phyloP scores from a whole-genome alignment of 495 filamentous ascomycete genomes.

The Aspergillus coremiiformis region DNA sequence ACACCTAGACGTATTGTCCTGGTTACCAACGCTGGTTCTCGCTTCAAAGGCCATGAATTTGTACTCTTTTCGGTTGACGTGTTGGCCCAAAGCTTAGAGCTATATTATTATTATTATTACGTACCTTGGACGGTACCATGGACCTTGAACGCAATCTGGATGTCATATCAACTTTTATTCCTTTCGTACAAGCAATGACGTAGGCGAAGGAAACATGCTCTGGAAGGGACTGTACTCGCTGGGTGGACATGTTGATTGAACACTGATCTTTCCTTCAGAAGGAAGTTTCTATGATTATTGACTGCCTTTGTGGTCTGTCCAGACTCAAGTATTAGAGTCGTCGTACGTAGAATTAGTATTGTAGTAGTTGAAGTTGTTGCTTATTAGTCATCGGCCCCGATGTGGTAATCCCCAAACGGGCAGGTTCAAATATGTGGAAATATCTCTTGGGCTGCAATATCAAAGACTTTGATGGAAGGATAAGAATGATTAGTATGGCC shows the following conservation, averaged over 20 bases:
- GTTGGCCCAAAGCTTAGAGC: too few species aligned
- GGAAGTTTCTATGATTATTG: not conserved
- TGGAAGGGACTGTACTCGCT: not conserved
- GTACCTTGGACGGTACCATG: conserved; percentile 48
- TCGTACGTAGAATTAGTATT: too few species aligned
- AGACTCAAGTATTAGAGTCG: too few species aligned
- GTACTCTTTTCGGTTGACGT: too few species aligned
- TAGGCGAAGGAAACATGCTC: not conserved
- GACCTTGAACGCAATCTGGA: conserved; percentile 45
- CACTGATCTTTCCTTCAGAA: not conserved
- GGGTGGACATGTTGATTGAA: not conserved
- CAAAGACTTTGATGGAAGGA: too few species aligned
- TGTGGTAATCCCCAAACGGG: too few species aligned
- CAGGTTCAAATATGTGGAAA: too few species aligned
- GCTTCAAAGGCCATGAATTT: not conserved
- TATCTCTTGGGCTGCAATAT: too few species aligned
- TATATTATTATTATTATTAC: conserved; percentile 3
- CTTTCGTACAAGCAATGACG: conserved; percentile 3
- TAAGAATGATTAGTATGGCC: too few species aligned
- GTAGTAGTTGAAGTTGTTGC: too few species aligned
- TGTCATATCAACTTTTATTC: not conserved
- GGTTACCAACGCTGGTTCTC: conserved; percentile 6
- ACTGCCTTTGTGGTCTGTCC: too few species aligned
- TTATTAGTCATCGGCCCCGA: too few species aligned
- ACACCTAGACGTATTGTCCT: conserved; percentile 44